Evolutionary conservation across 2,329 filamentous ascomycete genomes (phyloP), one percentile per base, ranked within the genome.

Genomic region (Alternaria triticina): DNA sequence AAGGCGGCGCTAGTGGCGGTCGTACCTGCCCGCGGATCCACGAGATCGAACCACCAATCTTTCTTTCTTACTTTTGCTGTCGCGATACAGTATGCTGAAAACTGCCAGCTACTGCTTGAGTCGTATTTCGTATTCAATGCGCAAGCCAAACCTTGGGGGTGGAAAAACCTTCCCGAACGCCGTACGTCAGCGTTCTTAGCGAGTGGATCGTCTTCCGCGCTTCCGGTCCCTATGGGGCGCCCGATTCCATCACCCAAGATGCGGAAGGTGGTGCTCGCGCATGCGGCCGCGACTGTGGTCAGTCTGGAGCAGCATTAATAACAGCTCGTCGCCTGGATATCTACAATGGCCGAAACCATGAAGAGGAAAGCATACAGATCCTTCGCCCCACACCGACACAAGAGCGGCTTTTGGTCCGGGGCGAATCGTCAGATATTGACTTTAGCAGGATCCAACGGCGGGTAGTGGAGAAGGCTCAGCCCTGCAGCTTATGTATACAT

Each of bases 381-480:
- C 10, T 54, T 36, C 56, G 61, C 33, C 59, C 55, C 20, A 49
- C 54, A 36, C 54, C 40, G 12, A 49, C 54, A 36, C 33, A 50
- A 54, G 28, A 47, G 50, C 17, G 27, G 55, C 51, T 56, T 25
- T 54, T 57, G 28, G 55, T 45, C 55, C 40, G 55, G 50, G 12
- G 36, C 50, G 43, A 27, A 33, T 54, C 22, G 62, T 64, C 54
- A 50, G 59, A 30, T 47, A 25, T 51, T 50, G 59, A 33, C 28
- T 54, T 50, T 61, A 57, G 59, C 68, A 65, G 61, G 61, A 61
- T 69, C 64, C 30, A 68, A 66, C 57, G 57, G 61, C 57, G 57
- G 61, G 23, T 58, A 58, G 65, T 65, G 70, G 70, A 71, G 68
- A 66, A 69, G 60, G 69, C 69, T 62, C 69, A 72, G 70, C 70